Evolutionary conservation across 129 eudicot species (phyloP), one percentile per base, ranked within the genome.

Genomic region (Apium graveolens): DNA sequence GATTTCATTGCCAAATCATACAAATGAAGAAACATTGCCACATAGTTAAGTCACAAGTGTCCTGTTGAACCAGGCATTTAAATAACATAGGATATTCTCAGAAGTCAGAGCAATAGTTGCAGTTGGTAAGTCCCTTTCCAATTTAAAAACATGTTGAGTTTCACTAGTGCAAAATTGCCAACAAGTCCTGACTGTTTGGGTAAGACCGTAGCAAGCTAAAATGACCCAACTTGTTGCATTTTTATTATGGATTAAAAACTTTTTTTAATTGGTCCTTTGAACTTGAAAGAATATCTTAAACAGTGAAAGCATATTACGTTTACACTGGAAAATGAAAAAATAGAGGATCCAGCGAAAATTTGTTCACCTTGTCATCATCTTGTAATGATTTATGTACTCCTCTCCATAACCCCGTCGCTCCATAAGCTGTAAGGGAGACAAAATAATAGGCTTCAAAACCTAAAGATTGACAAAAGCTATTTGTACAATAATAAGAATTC

Each of bases 311-410:
- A 5, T n/a, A 14, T 11, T 27, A 43, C 7, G 4, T 44, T 11
- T 16, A 44, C 13, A 44, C 48, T 5, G 7, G 24, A 73, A 43
- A 60, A n/a, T 12, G 21, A 74, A n/a, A n/a, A n/a, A 4, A 4
- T 8, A 76, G 37, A 51, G 43, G 46, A 76, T 32, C 43, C 21
- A 73, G 35, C 13, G 66, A 51, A 70, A 57, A 80, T 38, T 29
- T 35, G 72, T 68, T 51, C 60, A 90, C 98, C 97, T 91, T 65
- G 98, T 95, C 97, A 95, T 95, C 97, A 95, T 91, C 86, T 88
- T 95, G 82, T 95, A 95, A 80, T 97, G 96, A 76, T 95, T 88
- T 81, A 90, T 95, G 78, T 95, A 95, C 81, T 91, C 98, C 89
- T 91, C 88, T 41, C 98, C 97, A 78, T 87, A 95, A 70, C 96